Conservation (phyloP, 345 rosid species). For the Hevea brasiliensis region DNA sequence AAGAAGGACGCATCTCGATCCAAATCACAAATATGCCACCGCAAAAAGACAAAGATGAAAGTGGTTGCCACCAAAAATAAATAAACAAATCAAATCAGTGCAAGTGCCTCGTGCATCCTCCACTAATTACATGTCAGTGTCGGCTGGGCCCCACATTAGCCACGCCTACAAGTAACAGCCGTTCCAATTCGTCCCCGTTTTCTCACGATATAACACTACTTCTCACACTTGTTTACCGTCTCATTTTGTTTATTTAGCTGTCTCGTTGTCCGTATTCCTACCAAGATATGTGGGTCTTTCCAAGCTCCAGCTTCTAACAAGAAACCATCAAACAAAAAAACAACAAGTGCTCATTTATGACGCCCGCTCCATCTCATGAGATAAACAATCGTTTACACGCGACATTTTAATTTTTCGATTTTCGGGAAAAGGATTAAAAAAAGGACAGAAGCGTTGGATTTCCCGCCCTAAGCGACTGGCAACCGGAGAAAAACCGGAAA, state of each 20-base stretch:
- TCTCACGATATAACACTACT: not conserved
- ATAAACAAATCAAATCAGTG: not conserved
- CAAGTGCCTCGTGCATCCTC: not conserved
- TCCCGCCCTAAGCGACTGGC: conserved; percentile 34
- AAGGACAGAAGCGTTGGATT: conserved; percentile 7
- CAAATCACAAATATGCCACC: not conserved
- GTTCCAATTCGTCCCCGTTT: not conserved
- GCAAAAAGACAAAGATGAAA: not conserved
- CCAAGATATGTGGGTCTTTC: not conserved
- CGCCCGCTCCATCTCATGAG: conserved; percentile 1
- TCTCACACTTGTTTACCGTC: not conserved
- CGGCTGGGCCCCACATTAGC: conserved; percentile 17
- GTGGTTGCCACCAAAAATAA: not conserved
- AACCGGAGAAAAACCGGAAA: conserved; percentile 18
- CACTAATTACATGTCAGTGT: not conserved
- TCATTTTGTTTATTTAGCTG: not conserved
- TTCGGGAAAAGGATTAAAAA: not conserved
- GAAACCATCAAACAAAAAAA: not conserved
- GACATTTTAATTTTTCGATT: not conserved
- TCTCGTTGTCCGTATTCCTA: not conserved
- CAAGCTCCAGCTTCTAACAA: not conserved
- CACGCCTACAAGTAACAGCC: not conserved
- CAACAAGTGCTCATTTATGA: not conserved
- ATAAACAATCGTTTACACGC: not conserved
- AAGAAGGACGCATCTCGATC: not conserved